phyloP scores from a whole-genome alignment of 306 rosid genomes.

The Dalbergia cochinchinensis region DNA sequence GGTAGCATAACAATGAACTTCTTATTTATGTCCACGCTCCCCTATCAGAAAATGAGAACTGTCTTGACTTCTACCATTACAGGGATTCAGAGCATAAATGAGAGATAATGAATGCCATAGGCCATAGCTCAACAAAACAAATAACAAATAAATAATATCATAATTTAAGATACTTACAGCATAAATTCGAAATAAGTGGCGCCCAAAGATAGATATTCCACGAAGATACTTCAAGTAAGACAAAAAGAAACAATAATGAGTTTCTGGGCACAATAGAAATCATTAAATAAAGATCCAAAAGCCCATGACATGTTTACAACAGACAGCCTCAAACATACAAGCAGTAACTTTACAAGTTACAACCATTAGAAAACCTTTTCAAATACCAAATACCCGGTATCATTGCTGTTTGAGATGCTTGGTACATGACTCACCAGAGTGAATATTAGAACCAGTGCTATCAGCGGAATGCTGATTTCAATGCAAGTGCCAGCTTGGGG shows the following conservation, averaged over 20 bases:
- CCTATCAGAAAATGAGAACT: slow-evolving; percentile 1
- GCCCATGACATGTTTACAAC: not conserved
- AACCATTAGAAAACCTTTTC: not conserved
- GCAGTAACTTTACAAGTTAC: slow-evolving; percentile 9
- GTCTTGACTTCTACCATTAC: not conserved
- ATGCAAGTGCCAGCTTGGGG: slow-evolving; percentile 92
- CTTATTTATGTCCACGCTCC: not conserved
- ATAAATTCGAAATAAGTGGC: slow-evolving; percentile 76
- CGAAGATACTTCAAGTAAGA: slow-evolving; percentile 75
- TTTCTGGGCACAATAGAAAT: slow-evolving; percentile 42
- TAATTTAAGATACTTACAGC: slow-evolving; percentile 69
- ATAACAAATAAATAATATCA: slow-evolving; percentile 18
- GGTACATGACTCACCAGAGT: slow-evolving; percentile 66
- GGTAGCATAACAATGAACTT: slow-evolving; percentile 7
- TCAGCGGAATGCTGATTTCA: slow-evolving; percentile 88
- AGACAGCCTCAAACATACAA: slow-evolving; percentile 10
- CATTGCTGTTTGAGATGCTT: slow-evolving; percentile 14
- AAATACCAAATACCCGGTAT: slow-evolving; percentile 21
- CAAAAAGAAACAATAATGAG: slow-evolving; percentile 31
- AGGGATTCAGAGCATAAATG: not conserved
- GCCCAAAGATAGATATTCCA: slow-evolving; percentile 85
- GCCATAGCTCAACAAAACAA: slow-evolving; percentile 16
- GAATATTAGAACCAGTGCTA: slow-evolving; percentile 80
- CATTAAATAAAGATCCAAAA: slow-evolving; percentile 39
- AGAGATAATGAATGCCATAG: slow-evolving; percentile 7